Evolutionary conservation across 768 basidiomycete genomes (phyloP), one percentile per base, ranked within the genome.

Genomic region (Rhizopogon vesiculosus): DNA sequence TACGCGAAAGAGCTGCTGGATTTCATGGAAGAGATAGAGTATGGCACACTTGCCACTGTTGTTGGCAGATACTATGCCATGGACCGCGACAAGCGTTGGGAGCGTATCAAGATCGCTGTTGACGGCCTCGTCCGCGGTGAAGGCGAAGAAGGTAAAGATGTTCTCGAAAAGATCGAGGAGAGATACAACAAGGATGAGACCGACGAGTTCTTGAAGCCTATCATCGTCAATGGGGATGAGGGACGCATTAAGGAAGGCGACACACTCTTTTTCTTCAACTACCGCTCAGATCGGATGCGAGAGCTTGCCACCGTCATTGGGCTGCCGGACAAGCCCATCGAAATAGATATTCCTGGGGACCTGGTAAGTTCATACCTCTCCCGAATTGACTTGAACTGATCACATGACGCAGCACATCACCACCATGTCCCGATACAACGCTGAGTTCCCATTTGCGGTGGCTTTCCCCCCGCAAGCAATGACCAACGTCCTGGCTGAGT

Each of bases 51-150:
- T 46, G 86, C 91, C 5, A 94, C 93, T 7, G 78, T 96, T 49
- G 76, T 94, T 42, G 94, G 93, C 6, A 74, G 95, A 51, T 98
- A 98, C 78, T 98, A 95, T 62, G 94, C 93, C 33, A 96, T 96
- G 93, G 94, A 96, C 73, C 85, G 93, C 40, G 93, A 96, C 71
- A 95, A 95, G 79, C 85, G 94, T 45, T 98, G 94, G 94, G 94
- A 98, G 69, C 81, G 94, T 38, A 70, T 98, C 67, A 92, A 93
- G 78, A 78, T 92, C 58, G 94, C 94, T 4, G 79, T 95, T 1
- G 93, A 96, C 40, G 91, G 86, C 3, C 80, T 98, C 43, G 81
- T 93, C 6, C 77, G 81, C 41, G 93, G 93, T 7, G 75, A 73
- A 56, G 83, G 83, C 5, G 86, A 83, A 48, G 76, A 82, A 59